Evolutionary conservation across 2,329 filamentous ascomycete species (phyloP), one percentile per base, ranked within the genome.

Genomic region (Sarocladium kiliense): DNA sequence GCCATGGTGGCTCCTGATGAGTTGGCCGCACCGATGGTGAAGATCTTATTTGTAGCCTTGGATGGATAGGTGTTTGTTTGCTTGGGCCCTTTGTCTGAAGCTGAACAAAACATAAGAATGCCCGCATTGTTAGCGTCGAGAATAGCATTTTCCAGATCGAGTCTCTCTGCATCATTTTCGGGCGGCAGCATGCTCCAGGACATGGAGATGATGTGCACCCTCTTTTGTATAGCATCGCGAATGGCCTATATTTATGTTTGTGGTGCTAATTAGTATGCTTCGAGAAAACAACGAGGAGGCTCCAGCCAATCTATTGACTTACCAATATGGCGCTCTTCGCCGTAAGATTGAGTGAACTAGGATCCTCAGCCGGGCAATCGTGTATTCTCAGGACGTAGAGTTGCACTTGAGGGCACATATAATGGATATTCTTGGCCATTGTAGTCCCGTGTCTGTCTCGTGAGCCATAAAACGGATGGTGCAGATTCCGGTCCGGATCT

Each of bases 51-150:
- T 0, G 60, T 58, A 1, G 61, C 61, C 25, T 60, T 57, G 14
- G 58, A 51, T 5, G 58, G 58, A 41, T 59, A 59, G 12, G 56
- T 59, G 4, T 32, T 34, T 27, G 54, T 56, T 19, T 42, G 32
- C 51, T 58, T 56, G 18, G 58, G 49, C 1, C 62, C 67, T 42
- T 67, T 61, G 56, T 74, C 71, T 5, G 56, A 64, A 0, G 68
- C 64, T 0, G 71, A 64, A 59, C 71, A 73, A 57, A 74, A 74
- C 58, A 74, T 65, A 41, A 73, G 61, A 4, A 73, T 73, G 6
- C 63, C 55, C 0, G 68, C 69, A 1, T 58, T 60, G 16, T 57
- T 41, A 23, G 61, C 58, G 1, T 59, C 45, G 0, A 44, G 39
- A 25, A 73, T 63, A 12, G 69, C 68, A 0, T 54, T 27, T 9